These are phyloP conservation scores for Saccharomycopsis hybrid DNA, from an alignment of 1,139 yeast species.

Conservation along the genomic window DNA sequence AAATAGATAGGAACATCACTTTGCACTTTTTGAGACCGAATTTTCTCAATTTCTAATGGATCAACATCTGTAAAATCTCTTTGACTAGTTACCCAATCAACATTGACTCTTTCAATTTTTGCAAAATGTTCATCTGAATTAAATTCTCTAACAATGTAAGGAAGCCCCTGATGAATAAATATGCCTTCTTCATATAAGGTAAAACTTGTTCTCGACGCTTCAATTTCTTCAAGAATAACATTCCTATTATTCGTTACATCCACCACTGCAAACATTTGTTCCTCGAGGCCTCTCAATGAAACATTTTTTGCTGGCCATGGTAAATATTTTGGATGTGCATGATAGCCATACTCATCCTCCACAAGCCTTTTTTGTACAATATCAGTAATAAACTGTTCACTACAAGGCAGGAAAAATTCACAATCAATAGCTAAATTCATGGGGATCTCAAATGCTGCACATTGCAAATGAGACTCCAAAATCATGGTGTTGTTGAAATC, in stretches of 20 bases:
- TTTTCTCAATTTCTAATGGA: slow-evolving; percentile 65
- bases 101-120: slow-evolving; percentile 78
- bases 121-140: slow-evolving; percentile 72
- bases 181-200: slow-evolving; percentile 95
- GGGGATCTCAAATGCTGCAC: slow-evolving; percentile 88
- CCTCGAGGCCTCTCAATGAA: slow-evolving; percentile 76
- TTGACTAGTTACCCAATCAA: slow-evolving; percentile 89
- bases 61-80: slow-evolving; percentile 91
- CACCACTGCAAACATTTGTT: slow-evolving; percentile 75
- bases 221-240: slow-evolving; percentile 82
- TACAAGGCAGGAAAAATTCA: slow-evolving; percentile 39
- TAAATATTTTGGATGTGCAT: slow-evolving; percentile 54
- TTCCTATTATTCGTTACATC: slow-evolving; percentile 75
- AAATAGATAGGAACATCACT: slow-evolving; percentile 65
- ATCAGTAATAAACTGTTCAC: slow-evolving; percentile 26
- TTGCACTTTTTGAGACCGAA: slow-evolving; percentile 42
- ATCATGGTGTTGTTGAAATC: slow-evolving; percentile 51
- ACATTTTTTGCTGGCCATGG: slow-evolving; percentile 80
- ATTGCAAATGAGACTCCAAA: slow-evolving; percentile 78
- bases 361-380: slow-evolving; percentile 40
- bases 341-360: slow-evolving; percentile 48
- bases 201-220: slow-evolving; percentile 80
- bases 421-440: slow-evolving; percentile 46
- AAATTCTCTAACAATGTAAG: slow-evolving; percentile 80
- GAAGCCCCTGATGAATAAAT: slow-evolving; percentile 86